A percentile compares a stretch with the other conserved stretches of the same genome.
Evolutionary conservation across 2,329 filamentous ascomycete genomes (phyloP).

Genomic region (Nigrospora sphaerica): DNA sequence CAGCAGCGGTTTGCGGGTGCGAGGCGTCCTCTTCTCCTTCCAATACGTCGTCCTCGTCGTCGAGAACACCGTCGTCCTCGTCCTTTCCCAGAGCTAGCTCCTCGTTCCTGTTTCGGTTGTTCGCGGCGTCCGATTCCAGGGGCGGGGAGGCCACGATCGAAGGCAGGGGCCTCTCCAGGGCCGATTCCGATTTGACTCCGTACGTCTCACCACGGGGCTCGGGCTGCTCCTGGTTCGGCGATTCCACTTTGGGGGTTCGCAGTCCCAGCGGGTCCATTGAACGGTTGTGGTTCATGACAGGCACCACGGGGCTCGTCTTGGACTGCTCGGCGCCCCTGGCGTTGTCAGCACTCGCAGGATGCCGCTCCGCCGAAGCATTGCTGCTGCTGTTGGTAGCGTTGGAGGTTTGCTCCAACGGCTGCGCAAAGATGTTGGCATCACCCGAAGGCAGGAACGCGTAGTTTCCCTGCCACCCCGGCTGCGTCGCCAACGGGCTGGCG

Average conservation of each 20-base stretch:
- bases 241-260: constrained; percentile 31
- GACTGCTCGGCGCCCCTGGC: constrained; percentile 56
- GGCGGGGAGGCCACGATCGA: not conserved
- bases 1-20: constrained; percentile 46
- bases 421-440: constrained; percentile 37
- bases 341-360: constrained; percentile 26
- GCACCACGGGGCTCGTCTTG: constrained; percentile 17
- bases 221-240: constrained; percentile 27
- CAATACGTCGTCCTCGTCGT: constrained; percentile 50
- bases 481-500: constrained; percentile 43
- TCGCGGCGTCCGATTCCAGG: constrained; percentile 6
- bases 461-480: constrained; percentile 50
- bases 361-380: constrained; percentile 22
- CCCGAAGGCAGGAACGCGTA: constrained; percentile 42
- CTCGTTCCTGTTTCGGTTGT: constrained; percentile 23
- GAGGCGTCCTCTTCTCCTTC: constrained; percentile 34
- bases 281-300: constrained; percentile 27
- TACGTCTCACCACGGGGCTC: constrained; percentile 24
- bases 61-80: constrained; percentile 43
- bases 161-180: constrained; percentile 25
- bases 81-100: constrained; percentile 34
- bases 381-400: constrained; percentile 27
- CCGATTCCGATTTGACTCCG: constrained; percentile 28
- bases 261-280: constrained; percentile 32
- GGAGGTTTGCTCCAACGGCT: constrained; percentile 34